Conservation (phyloP, 1,139 yeast species). For the Yamadazyma blattariae region DNA sequence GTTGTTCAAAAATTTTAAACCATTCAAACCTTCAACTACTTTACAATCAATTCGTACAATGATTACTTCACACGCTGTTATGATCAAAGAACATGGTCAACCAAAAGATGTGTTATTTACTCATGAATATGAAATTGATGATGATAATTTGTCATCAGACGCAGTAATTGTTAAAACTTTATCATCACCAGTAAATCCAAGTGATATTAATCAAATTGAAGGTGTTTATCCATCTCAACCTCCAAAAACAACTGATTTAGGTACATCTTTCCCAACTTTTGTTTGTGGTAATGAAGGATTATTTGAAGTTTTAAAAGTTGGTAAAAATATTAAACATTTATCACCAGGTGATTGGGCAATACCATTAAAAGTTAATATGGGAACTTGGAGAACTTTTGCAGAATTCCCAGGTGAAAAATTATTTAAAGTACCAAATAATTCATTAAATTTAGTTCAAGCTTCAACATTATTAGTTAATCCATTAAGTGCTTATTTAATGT, state of each 20-base stretch:
- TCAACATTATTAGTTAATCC: slow-evolving; percentile 93
- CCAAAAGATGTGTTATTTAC: slow-evolving; percentile 55
- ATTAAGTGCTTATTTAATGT: slow-evolving; percentile 86
- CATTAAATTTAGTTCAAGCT: slow-evolving; percentile 58
- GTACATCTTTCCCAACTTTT: slow-evolving; percentile 30
- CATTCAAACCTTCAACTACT: too few species aligned
- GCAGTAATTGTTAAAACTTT: slow-evolving; percentile 59
- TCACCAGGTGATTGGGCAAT: slow-evolving; percentile 85
- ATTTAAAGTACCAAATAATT: slow-evolving; percentile 45
- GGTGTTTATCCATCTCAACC: slow-evolving; percentile 44
- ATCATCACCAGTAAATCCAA: slow-evolving; percentile 76
- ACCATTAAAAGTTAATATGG: slow-evolving; percentile 79
- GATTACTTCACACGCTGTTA: slow-evolving; percentile 57
- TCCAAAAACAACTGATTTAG: slow-evolving; percentile 27
- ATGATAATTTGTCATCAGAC: slow-evolving; percentile 35
- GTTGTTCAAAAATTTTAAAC: too few species aligned
- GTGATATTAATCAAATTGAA: slow-evolving; percentile 40
- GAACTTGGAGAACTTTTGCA: slow-evolving; percentile 94
- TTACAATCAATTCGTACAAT: too few species aligned
- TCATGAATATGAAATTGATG: slow-evolving; percentile 51
- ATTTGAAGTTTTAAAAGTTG: slow-evolving; percentile 76
- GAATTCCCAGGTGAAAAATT: slow-evolving; percentile 49
- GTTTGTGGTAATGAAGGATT: slow-evolving; percentile 75
- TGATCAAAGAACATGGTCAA: slow-evolving; percentile 58
- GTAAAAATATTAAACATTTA: slow-evolving; percentile 49